Evolutionary conservation across 768 basidiomycete species (phyloP).

Genomic region (Amanita jacksonii): DNA sequence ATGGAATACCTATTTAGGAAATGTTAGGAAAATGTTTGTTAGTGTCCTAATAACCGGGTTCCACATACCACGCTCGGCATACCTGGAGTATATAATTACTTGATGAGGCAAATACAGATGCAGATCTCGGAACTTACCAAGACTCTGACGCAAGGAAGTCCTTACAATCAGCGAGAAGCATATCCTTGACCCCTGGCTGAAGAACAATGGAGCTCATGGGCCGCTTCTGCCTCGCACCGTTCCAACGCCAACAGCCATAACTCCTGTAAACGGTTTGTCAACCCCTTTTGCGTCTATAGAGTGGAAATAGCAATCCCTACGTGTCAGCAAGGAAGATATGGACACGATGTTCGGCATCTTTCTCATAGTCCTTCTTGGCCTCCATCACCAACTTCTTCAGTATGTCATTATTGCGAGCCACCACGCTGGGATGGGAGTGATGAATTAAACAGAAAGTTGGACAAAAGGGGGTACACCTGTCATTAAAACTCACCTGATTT

Average conservation of each 20-base stretch:
- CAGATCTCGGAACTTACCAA: slow-evolving; percentile 42
- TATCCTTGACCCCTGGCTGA: slow-evolving; percentile 84
- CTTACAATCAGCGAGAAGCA: slow-evolving; percentile 80
- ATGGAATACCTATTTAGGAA: slow-evolving; percentile 59
- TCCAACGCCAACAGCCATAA: slow-evolving; percentile 80
- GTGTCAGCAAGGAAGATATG: slow-evolving; percentile 86
- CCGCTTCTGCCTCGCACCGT: slow-evolving; percentile 79
- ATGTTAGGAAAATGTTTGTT: slow-evolving; percentile 11
- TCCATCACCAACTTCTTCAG: slow-evolving; percentile 80
- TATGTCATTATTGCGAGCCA: slow-evolving; percentile 82
- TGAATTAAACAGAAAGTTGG: slow-evolving; percentile 7
- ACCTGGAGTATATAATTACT: slow-evolving; percentile 38
- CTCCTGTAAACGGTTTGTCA: slow-evolving; percentile 39
- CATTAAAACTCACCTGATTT: slow-evolving; percentile 54
- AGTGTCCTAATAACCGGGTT: slow-evolving; percentile 10
- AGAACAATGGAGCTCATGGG: slow-evolving; percentile 91
- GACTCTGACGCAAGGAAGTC: slow-evolving; percentile 80
- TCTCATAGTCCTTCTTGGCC: slow-evolving; percentile 83
- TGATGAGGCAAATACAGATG: slow-evolving; percentile 10
- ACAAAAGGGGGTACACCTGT: not conserved
- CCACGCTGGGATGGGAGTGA: slow-evolving; percentile 42
- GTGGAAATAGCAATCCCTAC: slow-evolving; percentile 36
- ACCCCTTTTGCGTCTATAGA: slow-evolving; percentile 7
- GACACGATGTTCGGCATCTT: slow-evolving; percentile 84
- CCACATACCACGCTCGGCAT: slow-evolving; percentile 74